Conservation (phyloP, 179 eudicot species). For the Nepenthes alata region DNA sequence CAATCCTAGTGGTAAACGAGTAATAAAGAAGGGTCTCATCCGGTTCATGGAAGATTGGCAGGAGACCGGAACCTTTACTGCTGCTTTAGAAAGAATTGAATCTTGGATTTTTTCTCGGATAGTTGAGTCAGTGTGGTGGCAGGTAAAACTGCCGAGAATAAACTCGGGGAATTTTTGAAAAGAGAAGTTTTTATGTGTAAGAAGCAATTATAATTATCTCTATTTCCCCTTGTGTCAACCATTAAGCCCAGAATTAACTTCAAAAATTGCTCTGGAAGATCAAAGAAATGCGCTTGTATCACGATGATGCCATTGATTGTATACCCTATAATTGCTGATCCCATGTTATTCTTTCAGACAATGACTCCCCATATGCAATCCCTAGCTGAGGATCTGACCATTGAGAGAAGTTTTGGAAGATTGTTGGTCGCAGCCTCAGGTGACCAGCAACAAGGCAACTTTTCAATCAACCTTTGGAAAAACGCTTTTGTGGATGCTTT, state of each 20-base stretch:
- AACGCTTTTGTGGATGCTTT: slow-evolving; percentile 71
- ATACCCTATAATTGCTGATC: slow-evolving; percentile 1
- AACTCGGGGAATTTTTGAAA: too few relatives aligned
- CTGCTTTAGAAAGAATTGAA: slow-evolving; percentile 71
- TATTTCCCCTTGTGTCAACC: too few relatives aligned
- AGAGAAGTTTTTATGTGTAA: too few relatives aligned
- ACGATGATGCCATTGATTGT: not conserved
- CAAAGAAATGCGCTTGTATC: not conserved
- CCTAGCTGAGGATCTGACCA: slow-evolving; percentile 38
- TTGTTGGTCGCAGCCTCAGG: slow-evolving; percentile 59
- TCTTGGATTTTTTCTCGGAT: slow-evolving; percentile 83
- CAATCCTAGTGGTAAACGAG: slow-evolving; percentile 23
- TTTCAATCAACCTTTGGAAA: slow-evolving; percentile 65
- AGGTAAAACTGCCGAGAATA: slow-evolving; percentile 30
- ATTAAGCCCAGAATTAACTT: too few relatives aligned
- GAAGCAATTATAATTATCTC: too few relatives aligned
- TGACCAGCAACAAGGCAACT: slow-evolving; percentile 60
- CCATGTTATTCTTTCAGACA: slow-evolving; percentile 33
- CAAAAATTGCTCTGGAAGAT: too few relatives aligned
- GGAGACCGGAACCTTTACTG: slow-evolving; percentile 70
- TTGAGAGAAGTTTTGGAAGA: slow-evolving; percentile 30
- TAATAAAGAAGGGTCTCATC: slow-evolving; percentile 20
- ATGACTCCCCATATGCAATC: slow-evolving; percentile 81
- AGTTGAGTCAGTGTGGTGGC: slow-evolving; percentile 97
- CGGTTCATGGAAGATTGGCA: slow-evolving; percentile 75